Evolutionary conservation across 257 asterid species (phyloP), one percentile per base, ranked within the genome.

Genomic region (Fraxinus pennsylvanica): DNA sequence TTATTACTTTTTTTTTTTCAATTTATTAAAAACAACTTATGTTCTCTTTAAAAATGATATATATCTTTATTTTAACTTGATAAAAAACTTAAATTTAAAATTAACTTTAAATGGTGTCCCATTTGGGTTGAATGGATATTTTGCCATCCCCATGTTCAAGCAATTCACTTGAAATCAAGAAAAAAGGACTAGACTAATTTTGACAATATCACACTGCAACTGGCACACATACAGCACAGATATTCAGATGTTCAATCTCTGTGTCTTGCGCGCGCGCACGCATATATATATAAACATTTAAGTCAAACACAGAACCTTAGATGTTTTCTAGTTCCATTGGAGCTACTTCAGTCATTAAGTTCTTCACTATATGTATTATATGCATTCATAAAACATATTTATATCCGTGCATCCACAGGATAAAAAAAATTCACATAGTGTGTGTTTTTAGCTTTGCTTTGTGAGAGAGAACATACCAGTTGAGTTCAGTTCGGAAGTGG

Each of bases 381-480:
- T 25, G 35, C 39, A 33, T 76, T 72, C 76, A 66, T 71, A 73
- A 70, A 29, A 61, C 54, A 72, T 47, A 35, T 8, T 76, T 67
- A 15, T 54, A 50, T 45, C 41, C 7, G 47, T 67, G 74, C 43
- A 77, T 70, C 71, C n/a, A 54, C 43, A 30, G 38, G 22, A 65
- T 21, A 38, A 17, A 41, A 41, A 30, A 32, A 3, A 41, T 13
- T 32, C 17, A 35, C 9, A 33, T 7, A 0, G 38, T 27, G 27
- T 15, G 71, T 54, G 35, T 19, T 61, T 63, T 54, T 63, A 15
- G 68, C 50, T 65, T 50, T 65, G 39, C 39, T 22, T 6, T 21
- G 84, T 0, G 66, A 12, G 73, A 21, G 77, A 57, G 74, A 66
- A 22, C 0, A 32, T 36, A 82, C 86, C 81, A 41, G 71, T 35